phyloP scores from a whole-genome alignment of 2,329 filamentous ascomycete species.

The Fusarium sublunatum region DNA sequence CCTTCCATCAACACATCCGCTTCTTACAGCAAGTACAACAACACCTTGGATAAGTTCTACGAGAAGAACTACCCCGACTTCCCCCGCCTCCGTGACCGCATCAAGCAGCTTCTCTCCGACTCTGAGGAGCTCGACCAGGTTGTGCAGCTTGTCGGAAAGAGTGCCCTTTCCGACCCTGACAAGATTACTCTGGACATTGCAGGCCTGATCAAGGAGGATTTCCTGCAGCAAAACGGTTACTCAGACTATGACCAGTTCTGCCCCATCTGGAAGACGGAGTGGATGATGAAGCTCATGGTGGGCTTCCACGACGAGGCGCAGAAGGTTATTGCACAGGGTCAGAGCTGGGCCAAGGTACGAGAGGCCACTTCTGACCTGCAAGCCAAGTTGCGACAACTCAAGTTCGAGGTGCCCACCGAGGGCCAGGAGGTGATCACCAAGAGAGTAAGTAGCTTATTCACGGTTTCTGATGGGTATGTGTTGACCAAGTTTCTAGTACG shows the following conservation, averaged over 20 bases:
- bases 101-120: slow-evolving; percentile 92
- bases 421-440: slow-evolving; percentile 83
- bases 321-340: slow-evolving; percentile 91
- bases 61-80: slow-evolving; percentile 94
- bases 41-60: slow-evolving; percentile 90
- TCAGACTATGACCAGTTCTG: slow-evolving; percentile 99
- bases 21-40: slow-evolving; percentile 98
- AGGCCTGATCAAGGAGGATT: slow-evolving; percentile 94
- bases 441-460: slow-evolving; percentile 72
- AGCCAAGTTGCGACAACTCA: slow-evolving; percentile 86
- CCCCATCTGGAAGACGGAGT: slow-evolving; percentile 99
- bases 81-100: slow-evolving; percentile 89
- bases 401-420: slow-evolving; percentile 93
- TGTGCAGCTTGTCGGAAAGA: slow-evolving; percentile 97
- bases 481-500: slow-evolving; percentile 74
- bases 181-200: slow-evolving; percentile 98
- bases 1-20: slow-evolving; percentile 95
- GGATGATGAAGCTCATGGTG: slow-evolving; percentile 99
- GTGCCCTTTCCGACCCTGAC: slow-evolving; percentile 92
- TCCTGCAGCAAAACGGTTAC: slow-evolving; percentile 99
- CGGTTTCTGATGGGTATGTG: slow-evolving; percentile 8
- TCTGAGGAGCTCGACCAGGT: slow-evolving; percentile 99
- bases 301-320: slow-evolving; percentile 97
- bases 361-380: slow-evolving; percentile 91
- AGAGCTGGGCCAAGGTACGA: slow-evolving; percentile 91